Base-by-base conservation (phyloP, 805 yeast species). In the Tetrapisispora fleetii region DNA sequence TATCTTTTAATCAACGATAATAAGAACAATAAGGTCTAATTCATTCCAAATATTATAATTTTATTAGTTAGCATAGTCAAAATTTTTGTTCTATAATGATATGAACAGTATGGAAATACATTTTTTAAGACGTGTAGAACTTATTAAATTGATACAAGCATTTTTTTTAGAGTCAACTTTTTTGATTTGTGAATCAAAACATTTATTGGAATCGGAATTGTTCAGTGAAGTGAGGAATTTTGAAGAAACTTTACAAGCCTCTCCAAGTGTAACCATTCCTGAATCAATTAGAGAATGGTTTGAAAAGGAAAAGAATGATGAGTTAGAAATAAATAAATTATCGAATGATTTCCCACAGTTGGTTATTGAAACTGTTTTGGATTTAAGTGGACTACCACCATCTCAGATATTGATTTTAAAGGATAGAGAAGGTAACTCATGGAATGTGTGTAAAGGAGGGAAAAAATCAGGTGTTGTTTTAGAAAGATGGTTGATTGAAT, bases 401-500 rank as follows among this genome's bases (percentile, higher is more conserved):
- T 75, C 77, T 39, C 86, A 83, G 52, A 71, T 79, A 19, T 71
- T 85, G 30, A 75, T 80, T 33, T 63, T 85, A 37, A 70, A 70
- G 28, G 90, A 83, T 55, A 74, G 72, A 3, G 72, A 73, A 8
- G 76, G 74, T 22, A 71, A 72, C 52, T 58, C 74, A 14, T 80
- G 83, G 76, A 69, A 76, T 10, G 81, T 81, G 13, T 71, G 83
- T 10, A 78, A 74, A 50, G 83, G 83, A 14, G 71, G 76, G 2
- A 79, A 77, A 58, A 84, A 84, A 58, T 73, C 79, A 17, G 98
- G 91, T 64, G 78, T 93, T n/a, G 96, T 93, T 2, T 68, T 93
- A 49, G 99, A 93, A 60, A 75, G 99, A 50, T 93, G 99, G 99
- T 72, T 88, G 22, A 68, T 93, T 33, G 96, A 90, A 63, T 77